Evolutionary conservation across 2,329 filamentous ascomycete species (phyloP).

Genomic region (Pseudocercospora musae): DNA sequence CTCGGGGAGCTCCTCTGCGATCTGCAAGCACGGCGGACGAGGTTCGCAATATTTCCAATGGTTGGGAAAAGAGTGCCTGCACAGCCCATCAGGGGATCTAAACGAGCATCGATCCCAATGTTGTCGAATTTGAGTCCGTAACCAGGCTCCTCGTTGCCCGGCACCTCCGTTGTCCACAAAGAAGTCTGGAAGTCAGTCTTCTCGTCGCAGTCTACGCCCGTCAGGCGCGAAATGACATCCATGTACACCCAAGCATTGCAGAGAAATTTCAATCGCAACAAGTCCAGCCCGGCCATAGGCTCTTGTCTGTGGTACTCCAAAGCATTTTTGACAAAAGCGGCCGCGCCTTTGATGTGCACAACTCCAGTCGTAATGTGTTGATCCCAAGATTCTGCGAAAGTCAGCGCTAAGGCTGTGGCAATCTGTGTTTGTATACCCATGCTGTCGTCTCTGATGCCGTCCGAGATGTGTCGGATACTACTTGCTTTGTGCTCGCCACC

Average conservation of each 20-base stretch:
- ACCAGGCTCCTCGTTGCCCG: slow-evolving; percentile 24
- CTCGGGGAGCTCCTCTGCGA: slow-evolving; percentile 56
- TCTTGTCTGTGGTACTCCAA: slow-evolving; percentile 47
- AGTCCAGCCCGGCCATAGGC: slow-evolving; percentile 45
- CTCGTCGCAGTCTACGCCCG: slow-evolving; percentile 58
- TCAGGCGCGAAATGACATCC: slow-evolving; percentile 68
- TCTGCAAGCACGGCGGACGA: slow-evolving; percentile 61
- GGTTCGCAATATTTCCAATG: slow-evolving; percentile 62
- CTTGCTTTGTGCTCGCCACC: slow-evolving; percentile 68
- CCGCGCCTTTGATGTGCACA: slow-evolving; percentile 66
- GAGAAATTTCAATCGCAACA: slow-evolving; percentile 60
- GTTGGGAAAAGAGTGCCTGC: slow-evolving; percentile 65
- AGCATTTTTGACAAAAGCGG: slow-evolving; percentile 60
- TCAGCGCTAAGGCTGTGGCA: slow-evolving; percentile 66
- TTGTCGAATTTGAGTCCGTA: slow-evolving; percentile 38
- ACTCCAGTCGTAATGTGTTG: slow-evolving; percentile 66
- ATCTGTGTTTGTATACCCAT: slow-evolving; percentile 65
- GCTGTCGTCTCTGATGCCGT: slow-evolving; percentile 53
- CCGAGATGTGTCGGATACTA: slow-evolving; percentile 58
- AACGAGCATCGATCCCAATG: slow-evolving; percentile 47
- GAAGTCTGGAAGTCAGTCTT: slow-evolving; percentile 53
- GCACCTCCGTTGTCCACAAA: slow-evolving; percentile 18
- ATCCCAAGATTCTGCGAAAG: slow-evolving; percentile 70
- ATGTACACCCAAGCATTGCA: slow-evolving; percentile 72
- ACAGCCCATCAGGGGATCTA: slow-evolving; percentile 71